Evolutionary conservation across 148 eudicot species (phyloP), one percentile per base, ranked within the genome.

Genomic region (Camellia granthamiana): DNA sequence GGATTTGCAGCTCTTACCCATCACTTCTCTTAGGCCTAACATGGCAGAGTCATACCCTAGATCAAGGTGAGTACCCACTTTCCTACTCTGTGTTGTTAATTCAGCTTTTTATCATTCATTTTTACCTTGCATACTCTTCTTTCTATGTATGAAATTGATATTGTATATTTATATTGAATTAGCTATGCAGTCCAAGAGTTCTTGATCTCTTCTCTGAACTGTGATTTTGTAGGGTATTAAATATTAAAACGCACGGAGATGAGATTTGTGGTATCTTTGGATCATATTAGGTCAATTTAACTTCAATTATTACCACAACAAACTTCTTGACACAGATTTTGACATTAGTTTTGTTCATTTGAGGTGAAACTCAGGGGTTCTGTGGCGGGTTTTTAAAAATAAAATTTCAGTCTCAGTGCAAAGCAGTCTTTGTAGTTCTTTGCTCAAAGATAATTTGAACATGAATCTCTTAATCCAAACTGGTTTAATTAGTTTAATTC

Each of bases 1-100:
- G 97, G 90, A 91, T 85, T 80, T 93, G 85, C 93, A 93, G 75
- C 85, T 86, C 80, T 77, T 93, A 15, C 94, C 92, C 7, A 87
- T 91, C 44, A 87, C 91, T 68, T 91, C 91, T 71, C 81, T 83
- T 59, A 88, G 80, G 83, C 77, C 90, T 78, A 23, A 83, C 12
- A 51, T 72, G 43, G 92, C 81, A 16, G 91, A 91, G 52, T 67
- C 88, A 61, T 70, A 72, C 79, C 82, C 90, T 81, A 92, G 84
- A 82, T 90, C 97, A 79, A 87, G 91, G 97, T 82, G 78, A 81
- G 65, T 77, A 41, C 44, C 38, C 79, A 55, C 61, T n/a, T 49
- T 19, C 61, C 42, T 16, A 44, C 59, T 19, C 0, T 43, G 19
- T 12, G 18, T 63, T 9, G 6, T 55, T 14, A 6, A 30, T 30